Percentiles rank a stretch among this genome's conserved stretches.
These are phyloP conservation scores for Fraxinus baroniana DNA, from an alignment of 305 asterid species.

Conservation along the genomic window DNA sequence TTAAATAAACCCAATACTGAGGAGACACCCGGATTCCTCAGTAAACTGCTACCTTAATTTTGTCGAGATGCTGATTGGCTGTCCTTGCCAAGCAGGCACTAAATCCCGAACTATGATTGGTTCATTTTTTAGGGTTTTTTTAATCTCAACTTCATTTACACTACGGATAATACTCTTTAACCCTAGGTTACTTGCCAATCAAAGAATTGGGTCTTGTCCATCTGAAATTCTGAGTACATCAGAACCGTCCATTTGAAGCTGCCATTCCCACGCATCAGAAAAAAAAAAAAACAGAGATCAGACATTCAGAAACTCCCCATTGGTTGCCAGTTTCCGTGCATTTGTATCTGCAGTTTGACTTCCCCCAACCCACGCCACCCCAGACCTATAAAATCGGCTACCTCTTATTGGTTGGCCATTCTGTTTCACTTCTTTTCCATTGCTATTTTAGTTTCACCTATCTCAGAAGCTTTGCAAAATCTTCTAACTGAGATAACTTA, in stretches of 20 bases:
- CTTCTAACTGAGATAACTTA: slow-evolving; percentile 25
- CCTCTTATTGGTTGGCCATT: slow-evolving; percentile 35
- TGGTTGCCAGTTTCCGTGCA: slow-evolving; percentile 41
- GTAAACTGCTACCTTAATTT: slow-evolving; percentile 66
- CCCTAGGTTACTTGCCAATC: no score
- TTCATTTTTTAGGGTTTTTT: slow-evolving; percentile 29
- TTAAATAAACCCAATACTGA: slow-evolving; percentile 19
- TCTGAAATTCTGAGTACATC: slow-evolving; percentile 13
- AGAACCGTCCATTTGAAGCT: slow-evolving; percentile 31
- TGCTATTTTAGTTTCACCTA: slow-evolving; percentile 43
- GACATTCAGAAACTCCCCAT: slow-evolving; percentile 47
- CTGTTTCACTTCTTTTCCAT: slow-evolving; percentile 44
- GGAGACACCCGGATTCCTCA: slow-evolving; percentile 25
- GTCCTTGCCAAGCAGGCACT: slow-evolving; percentile 49
- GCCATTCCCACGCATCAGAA: slow-evolving; percentile 34
- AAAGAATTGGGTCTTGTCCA: no score
- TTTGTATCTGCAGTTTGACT: not conserved
- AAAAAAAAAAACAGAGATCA: slow-evolving; percentile 10
- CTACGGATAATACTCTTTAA: slow-evolving; percentile 36
- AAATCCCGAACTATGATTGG: slow-evolving; percentile 50
- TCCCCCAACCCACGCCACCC: not conserved
- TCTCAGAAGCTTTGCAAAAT: slow-evolving; percentile 43
- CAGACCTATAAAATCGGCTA: slow-evolving; percentile 14
- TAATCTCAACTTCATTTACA: slow-evolving; percentile 6
- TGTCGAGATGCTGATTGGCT: slow-evolving; percentile 75